phyloP scores from a whole-genome alignment of 2,329 filamentous ascomycete species.

The Geosmithia putterillii region DNA sequence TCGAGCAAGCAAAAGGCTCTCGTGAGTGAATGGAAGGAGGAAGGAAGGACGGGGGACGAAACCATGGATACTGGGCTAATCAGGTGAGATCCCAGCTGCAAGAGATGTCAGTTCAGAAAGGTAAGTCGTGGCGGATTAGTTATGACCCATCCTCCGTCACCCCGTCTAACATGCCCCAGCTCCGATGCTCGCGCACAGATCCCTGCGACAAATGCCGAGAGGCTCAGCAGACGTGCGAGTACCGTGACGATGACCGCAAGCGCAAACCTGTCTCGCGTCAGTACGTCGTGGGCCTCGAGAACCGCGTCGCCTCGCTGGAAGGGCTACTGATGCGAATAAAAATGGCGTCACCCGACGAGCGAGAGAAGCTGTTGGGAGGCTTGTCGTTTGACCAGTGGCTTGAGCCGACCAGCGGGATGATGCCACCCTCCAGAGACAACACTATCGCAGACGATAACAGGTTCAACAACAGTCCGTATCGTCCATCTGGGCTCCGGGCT shows the following conservation, averaged over 20 bases:
- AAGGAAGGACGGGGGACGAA: background rate
- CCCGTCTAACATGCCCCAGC: slow-evolving; percentile 1
- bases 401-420: background rate
- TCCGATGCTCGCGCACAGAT: slow-evolving; percentile 7
- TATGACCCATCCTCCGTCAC: too few species aligned
- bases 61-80: background rate
- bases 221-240: slow-evolving; percentile 5
- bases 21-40: background rate
- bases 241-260: slow-evolving; percentile 5
- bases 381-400: background rate
- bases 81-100: slow-evolving; percentile 2
- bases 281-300: slow-evolving; percentile 5
- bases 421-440: background rate
- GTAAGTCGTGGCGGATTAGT: too few species aligned
- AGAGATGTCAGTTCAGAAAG: slow-evolving; percentile 5
- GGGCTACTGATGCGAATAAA: slow-evolving; percentile 5
- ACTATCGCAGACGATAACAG: background rate
- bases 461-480: too few species aligned
- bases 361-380: slow-evolving; percentile 2
- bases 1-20: background rate
- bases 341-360: slow-evolving; percentile 1
- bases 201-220: slow-evolving; percentile 6
- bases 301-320: slow-evolving; percentile 7
- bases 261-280: slow-evolving; percentile 6
- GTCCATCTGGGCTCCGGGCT: background rate